Percentiles rank a stretch among this genome's conserved stretches.
phyloP scores from a whole-genome alignment of 139 green algal species.

The Medakamo hakoo region DNA sequence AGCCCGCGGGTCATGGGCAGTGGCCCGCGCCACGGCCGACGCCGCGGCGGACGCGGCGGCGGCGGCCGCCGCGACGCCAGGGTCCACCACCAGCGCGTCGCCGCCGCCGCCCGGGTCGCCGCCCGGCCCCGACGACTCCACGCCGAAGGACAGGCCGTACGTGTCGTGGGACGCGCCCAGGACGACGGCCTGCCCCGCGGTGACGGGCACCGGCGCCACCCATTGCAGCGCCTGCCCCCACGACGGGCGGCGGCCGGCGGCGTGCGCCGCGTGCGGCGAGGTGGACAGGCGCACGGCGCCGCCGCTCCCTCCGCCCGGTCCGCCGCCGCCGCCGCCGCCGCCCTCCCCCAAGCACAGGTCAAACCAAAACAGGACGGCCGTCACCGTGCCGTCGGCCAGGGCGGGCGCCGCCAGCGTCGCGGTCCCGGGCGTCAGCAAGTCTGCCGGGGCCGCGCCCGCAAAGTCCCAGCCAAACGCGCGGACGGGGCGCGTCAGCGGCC shows the following conservation, averaged over 20 bases:
- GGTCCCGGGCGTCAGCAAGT: slow-evolving; percentile 4
- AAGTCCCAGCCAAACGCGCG: not conserved
- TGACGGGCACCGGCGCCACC: slow-evolving; percentile 18
- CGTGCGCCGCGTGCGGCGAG: no score
- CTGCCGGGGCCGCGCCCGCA: not conserved
- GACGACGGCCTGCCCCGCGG: slow-evolving; percentile 4
- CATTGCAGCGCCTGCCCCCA: slow-evolving; percentile 23
- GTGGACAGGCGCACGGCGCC: not conserved
- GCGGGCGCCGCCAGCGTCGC: no score
- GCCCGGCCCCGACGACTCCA: not conserved
- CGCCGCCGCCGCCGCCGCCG: not conserved
- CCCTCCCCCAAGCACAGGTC: not conserved
- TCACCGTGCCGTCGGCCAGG: no score
- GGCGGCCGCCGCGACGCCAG: no score
- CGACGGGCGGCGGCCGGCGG: not conserved
- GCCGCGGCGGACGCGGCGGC: no score
- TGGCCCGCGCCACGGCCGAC: not conserved
- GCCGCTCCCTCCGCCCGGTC: not conserved
- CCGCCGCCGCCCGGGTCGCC: no score
- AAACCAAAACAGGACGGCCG: not conserved
- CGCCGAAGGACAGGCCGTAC: slow-evolving; percentile 14
- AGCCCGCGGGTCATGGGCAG: not conserved
- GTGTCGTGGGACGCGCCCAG: slow-evolving; percentile 20
- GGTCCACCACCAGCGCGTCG: not conserved
- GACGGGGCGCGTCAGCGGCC: slow-evolving; percentile 1